Evolutionary conservation across 495 filamentous ascomycete genomes (phyloP).

Genomic region (Penicillium parvum): DNA sequence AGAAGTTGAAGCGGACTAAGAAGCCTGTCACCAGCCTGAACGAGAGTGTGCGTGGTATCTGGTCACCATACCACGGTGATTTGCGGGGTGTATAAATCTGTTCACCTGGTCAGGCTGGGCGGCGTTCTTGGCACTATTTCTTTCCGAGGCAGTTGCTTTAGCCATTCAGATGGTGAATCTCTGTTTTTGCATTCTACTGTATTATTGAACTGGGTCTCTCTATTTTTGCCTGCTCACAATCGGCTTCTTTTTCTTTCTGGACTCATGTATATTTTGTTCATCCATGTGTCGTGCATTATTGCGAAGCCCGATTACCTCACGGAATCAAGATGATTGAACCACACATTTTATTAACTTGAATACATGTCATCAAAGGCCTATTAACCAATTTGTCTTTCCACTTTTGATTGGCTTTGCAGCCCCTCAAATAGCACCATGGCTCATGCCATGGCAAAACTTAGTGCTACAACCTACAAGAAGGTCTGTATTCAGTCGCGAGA

Average conservation of each 20-base stretch:
- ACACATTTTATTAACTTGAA: too few relatives aligned
- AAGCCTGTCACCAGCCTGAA: slow-evolving; percentile 85
- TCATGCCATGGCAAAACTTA: too few relatives aligned
- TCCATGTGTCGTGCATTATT: slow-evolving; percentile 11
- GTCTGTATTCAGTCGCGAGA: neutral
- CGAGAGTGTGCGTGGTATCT: slow-evolving; percentile 89
- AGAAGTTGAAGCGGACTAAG: slow-evolving; percentile 73
- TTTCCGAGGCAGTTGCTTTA: slow-evolving; percentile 14
- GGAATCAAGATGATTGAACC: too few relatives aligned
- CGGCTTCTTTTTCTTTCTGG: slow-evolving; percentile 11
- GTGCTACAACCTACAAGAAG: too few relatives aligned
- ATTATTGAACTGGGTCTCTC: slow-evolving; percentile 28
- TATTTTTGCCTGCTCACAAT: slow-evolving; percentile 9
- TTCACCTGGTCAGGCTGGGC: neutral
- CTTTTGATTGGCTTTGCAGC: too few relatives aligned
- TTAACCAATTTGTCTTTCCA: too few relatives aligned
- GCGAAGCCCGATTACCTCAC: slow-evolving; percentile 6
- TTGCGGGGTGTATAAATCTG: slow-evolving; percentile 37
- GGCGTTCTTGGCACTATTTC: slow-evolving; percentile 24
- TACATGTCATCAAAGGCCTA: too few relatives aligned
- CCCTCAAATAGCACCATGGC: too few relatives aligned
- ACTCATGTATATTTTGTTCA: neutral
- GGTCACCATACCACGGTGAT: slow-evolving; percentile 85
- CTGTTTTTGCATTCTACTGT: slow-evolving; percentile 23
- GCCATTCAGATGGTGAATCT: slow-evolving; percentile 6